Evolutionary conservation across 345 rosid genomes (phyloP).

Genomic region (Brassica napus): DNA sequence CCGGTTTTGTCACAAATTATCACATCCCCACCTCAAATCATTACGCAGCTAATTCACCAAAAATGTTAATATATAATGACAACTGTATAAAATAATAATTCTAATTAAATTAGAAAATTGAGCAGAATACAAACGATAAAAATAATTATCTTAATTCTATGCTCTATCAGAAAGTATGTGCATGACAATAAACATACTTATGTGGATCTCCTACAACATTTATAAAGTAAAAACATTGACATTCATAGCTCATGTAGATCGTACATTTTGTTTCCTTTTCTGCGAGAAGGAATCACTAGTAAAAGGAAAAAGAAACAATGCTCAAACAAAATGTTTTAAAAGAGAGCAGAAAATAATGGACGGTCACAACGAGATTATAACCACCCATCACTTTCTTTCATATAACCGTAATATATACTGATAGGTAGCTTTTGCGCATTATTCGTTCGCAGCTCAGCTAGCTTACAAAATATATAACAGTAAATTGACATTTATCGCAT

Average conservation of each 20-base stretch:
- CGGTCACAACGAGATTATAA: conserved; percentile 32
- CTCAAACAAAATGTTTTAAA: background rate
- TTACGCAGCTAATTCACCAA: background rate
- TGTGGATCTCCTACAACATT: conserved; percentile 31
- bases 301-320: conserved; percentile 18
- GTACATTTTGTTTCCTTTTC: conserved; percentile 25
- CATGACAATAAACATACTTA: background rate
- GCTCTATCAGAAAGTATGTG: background rate
- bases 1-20: background rate
- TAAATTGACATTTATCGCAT: conserved; percentile 23
- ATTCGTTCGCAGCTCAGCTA: background rate
- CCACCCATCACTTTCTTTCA: conserved; percentile 37
- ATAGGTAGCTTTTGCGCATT: conserved; percentile 15
- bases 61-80: background rate
- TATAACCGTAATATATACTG: conserved; percentile 14
- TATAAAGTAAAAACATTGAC: conserved; percentile 13
- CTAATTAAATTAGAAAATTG: background rate
- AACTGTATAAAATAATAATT: background rate
- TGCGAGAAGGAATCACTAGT: conserved; percentile 13
- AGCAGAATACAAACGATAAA: background rate
- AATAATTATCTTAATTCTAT: background rate
- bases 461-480: background rate
- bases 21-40: background rate
- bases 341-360: conserved; percentile 8
- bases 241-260: conserved; percentile 20